Evolutionary conservation across 1,139 yeast genomes (phyloP).

Genomic region (Candida gigantensis): DNA sequence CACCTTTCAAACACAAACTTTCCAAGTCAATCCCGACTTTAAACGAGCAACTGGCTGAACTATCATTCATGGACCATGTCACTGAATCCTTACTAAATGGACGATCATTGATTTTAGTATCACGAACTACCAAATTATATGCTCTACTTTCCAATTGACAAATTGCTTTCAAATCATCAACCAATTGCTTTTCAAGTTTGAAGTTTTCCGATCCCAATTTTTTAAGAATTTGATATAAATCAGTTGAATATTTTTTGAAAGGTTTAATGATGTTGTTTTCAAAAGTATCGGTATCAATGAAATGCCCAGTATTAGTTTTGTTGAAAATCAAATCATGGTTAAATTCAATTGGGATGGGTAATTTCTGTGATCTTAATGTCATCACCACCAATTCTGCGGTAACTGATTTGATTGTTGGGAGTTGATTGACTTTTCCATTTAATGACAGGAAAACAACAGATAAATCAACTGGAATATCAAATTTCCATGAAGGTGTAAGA

Average conservation of each 20-base stretch:
- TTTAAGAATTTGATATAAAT: conserved; percentile 23
- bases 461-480: conserved; percentile 32
- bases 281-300: conserved; percentile 28
- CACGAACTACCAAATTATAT: conserved; percentile 25
- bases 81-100: conserved; percentile 8
- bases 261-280: conserved; percentile 24
- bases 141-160: conserved; percentile 29
- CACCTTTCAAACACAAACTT: conserved; percentile 14
- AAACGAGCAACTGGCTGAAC: conserved; percentile 10
- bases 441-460: conserved; percentile 10
- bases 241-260: conserved; percentile 21
- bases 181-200: conserved; percentile 29
- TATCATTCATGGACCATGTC: conserved; percentile 6
- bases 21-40: conserved; percentile 14
- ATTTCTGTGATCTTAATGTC: conserved; percentile 33
- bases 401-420: conserved; percentile 34
- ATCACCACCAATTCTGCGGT: conserved; percentile 34
- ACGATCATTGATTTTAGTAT: conserved; percentile 14
- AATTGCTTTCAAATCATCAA: conserved; percentile 34
- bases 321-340: conserved; percentile 41
- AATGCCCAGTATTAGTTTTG: conserved; percentile 12
- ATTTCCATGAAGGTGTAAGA: conserved; percentile 25
- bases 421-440: conserved; percentile 5
- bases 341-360: conserved; percentile 41
- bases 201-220: conserved; percentile 28